Evolutionary conservation across 1,139 yeast genomes (phyloP).

Genomic region (Schwanniomyces etchellsii): DNA sequence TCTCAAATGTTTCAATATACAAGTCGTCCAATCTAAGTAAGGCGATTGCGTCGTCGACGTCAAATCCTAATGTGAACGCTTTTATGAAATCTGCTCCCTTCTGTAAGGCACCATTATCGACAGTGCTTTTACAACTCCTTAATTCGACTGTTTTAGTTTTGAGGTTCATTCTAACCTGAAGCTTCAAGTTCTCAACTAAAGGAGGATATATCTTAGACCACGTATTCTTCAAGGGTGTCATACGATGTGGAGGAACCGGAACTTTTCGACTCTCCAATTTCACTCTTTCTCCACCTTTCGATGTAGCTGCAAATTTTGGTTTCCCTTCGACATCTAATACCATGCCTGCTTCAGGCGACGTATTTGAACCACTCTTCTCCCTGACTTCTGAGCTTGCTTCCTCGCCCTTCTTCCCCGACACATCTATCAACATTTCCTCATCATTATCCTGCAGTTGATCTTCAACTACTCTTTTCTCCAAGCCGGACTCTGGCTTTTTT

Average conservation of each 20-base stretch:
- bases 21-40: constrained; percentile 88
- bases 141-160: constrained; percentile 81
- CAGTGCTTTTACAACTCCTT: constrained; percentile 73
- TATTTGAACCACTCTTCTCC: constrained; percentile 18
- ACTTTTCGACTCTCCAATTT: constrained; percentile 84
- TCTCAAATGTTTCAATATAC: constrained; percentile 93
- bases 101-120: constrained; percentile 91
- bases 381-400: constrained; percentile 9
- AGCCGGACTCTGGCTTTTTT: constrained; percentile 19
- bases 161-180: constrained; percentile 94
- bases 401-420: constrained; percentile 34
- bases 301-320: constrained; percentile 79
- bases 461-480: not conserved
- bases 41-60: constrained; percentile 95
- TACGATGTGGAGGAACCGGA: constrained; percentile 93
- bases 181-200: constrained; percentile 84
- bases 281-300: constrained; percentile 60
- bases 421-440: constrained; percentile 71
- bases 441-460: constrained; percentile 9
- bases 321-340: constrained; percentile 84
- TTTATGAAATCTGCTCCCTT: constrained; percentile 95
- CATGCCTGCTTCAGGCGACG: constrained; percentile 46
- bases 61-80: constrained; percentile 94
- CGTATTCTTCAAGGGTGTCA: constrained; percentile 81
- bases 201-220: constrained; percentile 98